Conservation (phyloP, 257 asterid species). For the Linderniella brevidens region DNA sequence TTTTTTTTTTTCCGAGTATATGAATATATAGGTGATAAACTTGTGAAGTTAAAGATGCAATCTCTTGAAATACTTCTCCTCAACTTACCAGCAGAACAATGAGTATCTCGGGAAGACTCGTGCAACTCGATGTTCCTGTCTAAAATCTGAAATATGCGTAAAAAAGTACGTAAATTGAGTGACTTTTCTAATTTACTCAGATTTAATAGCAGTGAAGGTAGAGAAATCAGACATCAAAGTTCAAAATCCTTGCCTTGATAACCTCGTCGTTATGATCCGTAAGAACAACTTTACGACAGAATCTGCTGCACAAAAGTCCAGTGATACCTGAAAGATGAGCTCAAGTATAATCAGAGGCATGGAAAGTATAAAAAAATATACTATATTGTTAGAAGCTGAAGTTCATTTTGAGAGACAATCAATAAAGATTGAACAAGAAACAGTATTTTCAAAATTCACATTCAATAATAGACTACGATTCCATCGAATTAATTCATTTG, state of each 20-base stretch:
- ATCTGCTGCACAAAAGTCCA: slow-evolving; percentile 77
- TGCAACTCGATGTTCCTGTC: slow-evolving; percentile 51
- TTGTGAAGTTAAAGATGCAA: slow-evolving; percentile 4
- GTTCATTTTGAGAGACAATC: too few species aligned
- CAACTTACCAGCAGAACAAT: slow-evolving; percentile 33
- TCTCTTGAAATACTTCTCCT: slow-evolving; percentile 9
- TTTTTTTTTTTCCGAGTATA: slow-evolving; percentile 27
- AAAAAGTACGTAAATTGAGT: background rate
- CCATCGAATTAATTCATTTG: too few species aligned
- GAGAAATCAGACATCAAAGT: background rate
- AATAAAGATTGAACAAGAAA: too few species aligned
- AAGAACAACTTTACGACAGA: slow-evolving; percentile 56
- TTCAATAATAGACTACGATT: too few species aligned
- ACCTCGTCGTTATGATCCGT: slow-evolving; percentile 91
- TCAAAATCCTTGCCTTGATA: slow-evolving; percentile 70
- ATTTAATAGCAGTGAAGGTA: background rate
- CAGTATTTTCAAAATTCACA: too few species aligned
- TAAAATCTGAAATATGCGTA: slow-evolving; percentile 41
- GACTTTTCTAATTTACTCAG: background rate
- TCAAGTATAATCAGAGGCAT: slow-evolving; percentile 8
- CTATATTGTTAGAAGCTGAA: too few species aligned
- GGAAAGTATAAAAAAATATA: background rate
- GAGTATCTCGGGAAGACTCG: slow-evolving; percentile 18
- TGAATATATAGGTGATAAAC: slow-evolving; percentile 7
- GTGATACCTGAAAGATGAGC: slow-evolving; percentile 51